Evolutionary conservation across 352 stramenopile species (phyloP), one percentile per base, ranked within the genome.

Genomic region (Phytophthora crassamura): DNA sequence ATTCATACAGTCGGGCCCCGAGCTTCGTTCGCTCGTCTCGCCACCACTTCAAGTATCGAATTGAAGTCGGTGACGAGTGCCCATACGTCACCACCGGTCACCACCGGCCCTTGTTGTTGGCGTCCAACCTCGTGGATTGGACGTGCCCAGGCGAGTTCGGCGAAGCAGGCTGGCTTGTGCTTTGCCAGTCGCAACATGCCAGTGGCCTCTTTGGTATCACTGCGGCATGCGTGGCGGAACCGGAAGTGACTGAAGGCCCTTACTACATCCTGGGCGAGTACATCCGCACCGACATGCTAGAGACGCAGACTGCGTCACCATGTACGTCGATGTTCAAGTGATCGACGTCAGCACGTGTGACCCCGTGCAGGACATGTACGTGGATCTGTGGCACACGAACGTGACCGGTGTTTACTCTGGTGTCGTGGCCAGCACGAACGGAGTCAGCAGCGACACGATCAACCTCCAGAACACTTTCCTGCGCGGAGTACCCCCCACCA

Each of bases 331-430:
- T 28, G 34, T 75, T 2, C 67, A 75, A 42, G 53, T 74, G 28
- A 59, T 74, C 36, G 54, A 71, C 25, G 50, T 74, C 4, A 60
- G 55, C 35, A 71, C 50, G 9, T 75, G 61, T 14, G 18, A 68
- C 14, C 55, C 67, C 1, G 55, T 75, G n/a, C 33, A 52, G 18
- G 14, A 67, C 18, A 58, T 74, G 52, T 67, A 70, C 46, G 30
- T 74, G 4, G 60, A 74, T 30, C 38, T 71, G n/a, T 74, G 67
- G 67, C 67, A 75, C 55, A 18, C 61, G 2, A 75, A 75, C 20
- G 36, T 55, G 7, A 71, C 67, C 1, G 67, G 61, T 2, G 67
- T 71, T 7, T 75, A 75, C 55, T 70, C 67, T 5, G 67, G 67
- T 25, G 55, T 74, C 0, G 54, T 74, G 15, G 67, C 67, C 5